Evolutionary conservation across 345 rosid genomes (phyloP).

Genomic region (Pistacia atlantica): DNA sequence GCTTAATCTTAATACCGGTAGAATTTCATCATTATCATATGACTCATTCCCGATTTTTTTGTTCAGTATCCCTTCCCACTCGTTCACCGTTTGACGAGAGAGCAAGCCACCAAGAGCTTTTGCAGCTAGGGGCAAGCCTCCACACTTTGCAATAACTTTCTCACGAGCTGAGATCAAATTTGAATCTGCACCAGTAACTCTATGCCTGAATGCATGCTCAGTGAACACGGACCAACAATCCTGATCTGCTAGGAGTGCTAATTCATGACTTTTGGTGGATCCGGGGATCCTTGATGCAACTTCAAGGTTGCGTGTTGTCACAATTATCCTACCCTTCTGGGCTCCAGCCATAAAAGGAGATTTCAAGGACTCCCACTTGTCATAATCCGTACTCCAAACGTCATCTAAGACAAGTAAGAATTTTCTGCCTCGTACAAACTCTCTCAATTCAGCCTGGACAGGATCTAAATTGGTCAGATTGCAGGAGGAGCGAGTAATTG

Average conservation of each 20-base stretch:
- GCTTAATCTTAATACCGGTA: not conserved
- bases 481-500: not conserved
- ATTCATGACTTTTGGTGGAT: not conserved
- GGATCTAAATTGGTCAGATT: not conserved
- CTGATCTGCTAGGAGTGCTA: slow-evolving; percentile 13
- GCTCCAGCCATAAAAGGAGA: slow-evolving; percentile 11
- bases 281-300: slow-evolving; percentile 4
- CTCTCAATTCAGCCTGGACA: not conserved
- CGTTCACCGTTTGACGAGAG: not conserved
- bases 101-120: slow-evolving; percentile 25
- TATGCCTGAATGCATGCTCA: slow-evolving; percentile 10
- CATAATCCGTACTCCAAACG: slow-evolving; percentile 9
- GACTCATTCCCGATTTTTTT: slow-evolving; percentile 1
- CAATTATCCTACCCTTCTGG: slow-evolving; percentile 1
- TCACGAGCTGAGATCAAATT: not conserved
- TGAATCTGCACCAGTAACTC: not conserved
- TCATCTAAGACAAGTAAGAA: slow-evolving; percentile 10
- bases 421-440: not conserved
- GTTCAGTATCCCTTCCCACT: slow-evolving; percentile 17
- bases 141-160: slow-evolving; percentile 18
- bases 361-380: not conserved
- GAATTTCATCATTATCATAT: not conserved
- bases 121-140: slow-evolving; percentile 28
- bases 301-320: not conserved
- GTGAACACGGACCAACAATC: slow-evolving; percentile 22